Percentiles rank a stretch among this genome's conserved stretches.
Conservation (phyloP, 805 yeast genomes). For the Metschnikowia hibisci region DNA sequence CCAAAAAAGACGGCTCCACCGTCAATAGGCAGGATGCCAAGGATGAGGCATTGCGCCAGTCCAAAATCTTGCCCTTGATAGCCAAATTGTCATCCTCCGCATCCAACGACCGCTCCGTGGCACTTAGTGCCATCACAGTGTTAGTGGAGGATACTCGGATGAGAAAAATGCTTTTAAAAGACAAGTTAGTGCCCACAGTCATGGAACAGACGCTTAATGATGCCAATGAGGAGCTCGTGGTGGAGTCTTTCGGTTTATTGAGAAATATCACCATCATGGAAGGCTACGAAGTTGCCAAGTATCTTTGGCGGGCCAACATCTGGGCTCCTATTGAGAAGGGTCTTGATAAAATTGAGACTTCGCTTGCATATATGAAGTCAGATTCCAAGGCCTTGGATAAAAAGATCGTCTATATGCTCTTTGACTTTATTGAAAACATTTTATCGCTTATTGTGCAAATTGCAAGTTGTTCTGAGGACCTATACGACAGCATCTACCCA, state of each 20-base stretch:
- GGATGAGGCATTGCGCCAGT: constrained; percentile 47
- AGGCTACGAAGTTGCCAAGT: constrained; percentile 76
- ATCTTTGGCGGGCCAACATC: constrained; percentile 73
- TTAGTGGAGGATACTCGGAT: constrained; percentile 64
- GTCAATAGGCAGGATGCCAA: constrained; percentile 24
- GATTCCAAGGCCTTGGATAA: constrained; percentile 18
- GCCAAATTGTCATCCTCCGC: constrained; percentile 57
- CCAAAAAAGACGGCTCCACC: constrained; percentile 17
- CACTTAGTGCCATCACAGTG: constrained; percentile 67
- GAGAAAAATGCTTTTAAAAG: constrained; percentile 64
- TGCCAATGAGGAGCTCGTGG: constrained; percentile 66
- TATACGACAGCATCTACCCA: constrained; percentile 45
- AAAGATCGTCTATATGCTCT: constrained; percentile 39
- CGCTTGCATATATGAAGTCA: constrained; percentile 42
- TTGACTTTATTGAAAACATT: constrained; percentile 70
- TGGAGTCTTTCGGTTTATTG: constrained; percentile 75
- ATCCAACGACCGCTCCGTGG: constrained; percentile 73
- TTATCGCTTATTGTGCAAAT: constrained; percentile 65
- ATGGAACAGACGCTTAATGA: constrained; percentile 66
- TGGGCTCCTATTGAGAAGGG: constrained; percentile 58
- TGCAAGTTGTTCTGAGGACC: constrained; percentile 56
- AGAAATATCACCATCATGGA: constrained; percentile 81
- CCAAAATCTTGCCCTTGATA: constrained; percentile 65
- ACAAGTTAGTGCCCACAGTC: constrained; percentile 60
- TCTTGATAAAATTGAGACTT: constrained; percentile 46